Base-by-base conservation (phyloP, 768 basidiomycete genomes). In the Russula sp. region DNA sequence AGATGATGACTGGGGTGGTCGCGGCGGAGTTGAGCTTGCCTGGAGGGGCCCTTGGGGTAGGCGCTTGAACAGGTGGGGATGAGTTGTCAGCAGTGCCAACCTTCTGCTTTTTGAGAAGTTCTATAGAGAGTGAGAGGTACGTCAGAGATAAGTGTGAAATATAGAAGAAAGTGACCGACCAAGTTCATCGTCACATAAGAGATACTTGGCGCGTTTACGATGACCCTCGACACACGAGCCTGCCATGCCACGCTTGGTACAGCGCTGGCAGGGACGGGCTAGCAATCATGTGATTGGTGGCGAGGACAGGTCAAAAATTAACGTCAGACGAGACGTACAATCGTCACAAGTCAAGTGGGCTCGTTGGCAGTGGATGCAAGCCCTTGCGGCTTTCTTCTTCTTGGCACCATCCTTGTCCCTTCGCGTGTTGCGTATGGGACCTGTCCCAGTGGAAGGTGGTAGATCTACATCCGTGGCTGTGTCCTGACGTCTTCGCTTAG, bases 291-390 rank as follows among this genome's bases (percentile, higher is more conserved):
- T 57, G 39, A 57, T 53, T 51, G 8, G 47, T 14, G 66, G 35
- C 59, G 32, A 45, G 27, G 53, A 60, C 13, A 56, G 40, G 7
- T 32, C 16, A 32, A 56, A 58, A 61, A 61, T 18, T 37, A 32
- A 54, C 18, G 47, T 47, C 27, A 40, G 27, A 39, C 27, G 14
- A 69, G 42, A 84, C 91, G 73, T 71, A 97, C 96, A 86, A 71
- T 98, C 96, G 74, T 98, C 95, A 74, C 96, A 98, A n/a, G 96
- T 98, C 68, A 98, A 78, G 75, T 98, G 96, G 2, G 94, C 94
- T 74, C 94, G 96, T 76, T 98, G 95, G 74, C 96, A 98, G 69
- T 93, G 91, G 66, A 91, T 88, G 73, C 96, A 98, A 53, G 96
- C 96, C 52, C 94, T 84, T 69, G 84, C 91, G 0, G 94, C 93